Evolutionary conservation across 768 basidiomycete genomes (phyloP).

Genomic region (Auricularia heimuer): DNA sequence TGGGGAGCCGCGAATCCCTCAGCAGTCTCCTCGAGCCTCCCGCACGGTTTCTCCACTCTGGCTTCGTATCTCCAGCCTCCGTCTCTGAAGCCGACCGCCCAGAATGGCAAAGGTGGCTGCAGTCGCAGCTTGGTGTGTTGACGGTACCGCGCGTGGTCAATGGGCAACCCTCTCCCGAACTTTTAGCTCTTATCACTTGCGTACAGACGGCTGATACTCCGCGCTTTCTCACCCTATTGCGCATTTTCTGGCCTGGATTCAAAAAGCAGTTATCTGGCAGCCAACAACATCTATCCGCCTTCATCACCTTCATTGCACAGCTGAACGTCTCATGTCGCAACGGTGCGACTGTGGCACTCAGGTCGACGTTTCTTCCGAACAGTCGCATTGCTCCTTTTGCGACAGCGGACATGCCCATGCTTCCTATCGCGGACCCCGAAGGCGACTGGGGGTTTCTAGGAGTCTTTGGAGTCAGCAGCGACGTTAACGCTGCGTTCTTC

Average conservation of each 20-base stretch:
- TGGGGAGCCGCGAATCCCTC: background rate
- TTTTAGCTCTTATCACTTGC: too few species aligned
- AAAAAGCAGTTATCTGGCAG: background rate
- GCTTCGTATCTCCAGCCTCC: background rate
- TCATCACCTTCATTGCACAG: background rate
- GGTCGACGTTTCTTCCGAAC: background rate
- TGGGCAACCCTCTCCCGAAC: too few species aligned
- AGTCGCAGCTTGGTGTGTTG: background rate
- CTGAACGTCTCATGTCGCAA: background rate
- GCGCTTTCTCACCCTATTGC: too few species aligned
- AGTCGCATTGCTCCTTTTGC: background rate
- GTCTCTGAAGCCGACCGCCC: background rate
- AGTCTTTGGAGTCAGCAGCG: slow-evolving; percentile 10
- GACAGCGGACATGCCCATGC: background rate
- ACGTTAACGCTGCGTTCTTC: slow-evolving; percentile 11
- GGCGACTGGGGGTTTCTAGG: slow-evolving; percentile 14
- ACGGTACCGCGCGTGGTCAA: background rate
- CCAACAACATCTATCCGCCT: background rate
- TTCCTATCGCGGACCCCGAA: slow-evolving; percentile 13
- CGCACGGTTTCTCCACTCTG: background rate
- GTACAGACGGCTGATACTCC: too few species aligned
- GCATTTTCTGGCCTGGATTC: too few species aligned
- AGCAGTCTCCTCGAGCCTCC: background rate
- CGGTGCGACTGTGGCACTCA: background rate
- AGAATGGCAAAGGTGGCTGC: background rate